Percentiles rank a stretch among this genome's conserved stretches.
Evolutionary conservation across 2,329 filamentous ascomycete genomes (phyloP).

Genomic region (Alternaria sp.): DNA sequence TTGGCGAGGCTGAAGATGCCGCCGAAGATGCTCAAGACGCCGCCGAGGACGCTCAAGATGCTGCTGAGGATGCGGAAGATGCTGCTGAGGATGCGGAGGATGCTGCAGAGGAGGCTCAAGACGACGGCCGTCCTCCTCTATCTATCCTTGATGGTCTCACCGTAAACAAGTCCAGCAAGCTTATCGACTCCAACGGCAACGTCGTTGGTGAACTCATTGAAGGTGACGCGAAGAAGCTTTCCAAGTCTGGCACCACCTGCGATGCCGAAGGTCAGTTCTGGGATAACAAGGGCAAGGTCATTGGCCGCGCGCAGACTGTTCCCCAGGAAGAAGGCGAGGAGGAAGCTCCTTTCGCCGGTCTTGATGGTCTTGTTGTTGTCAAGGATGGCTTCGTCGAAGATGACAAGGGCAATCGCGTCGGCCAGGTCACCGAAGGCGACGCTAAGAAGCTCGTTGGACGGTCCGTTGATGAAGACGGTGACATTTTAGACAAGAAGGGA

Average conservation of each 20-base stretch:
- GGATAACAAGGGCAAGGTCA: conserved; percentile 63
- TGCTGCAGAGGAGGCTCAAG: conserved; percentile 45
- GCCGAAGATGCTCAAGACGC: conserved; percentile 26
- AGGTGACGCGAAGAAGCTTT: conserved; percentile 63
- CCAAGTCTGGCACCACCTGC: conserved; percentile 56
- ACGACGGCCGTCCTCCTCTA: conserved; percentile 56
- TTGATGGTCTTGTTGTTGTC: conserved; percentile 60
- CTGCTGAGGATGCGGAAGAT: conserved; percentile 46
- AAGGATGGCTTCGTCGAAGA: conserved; percentile 61
- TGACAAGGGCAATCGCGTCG: conserved; percentile 61
- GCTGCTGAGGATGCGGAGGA: conserved; percentile 45
- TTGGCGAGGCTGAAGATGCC: conserved; percentile 42
- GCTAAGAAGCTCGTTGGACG: conserved; percentile 62
- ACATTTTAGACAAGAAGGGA: conserved; percentile 63
- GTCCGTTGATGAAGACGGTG: conserved; percentile 61
- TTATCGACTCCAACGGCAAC: conserved; percentile 57
- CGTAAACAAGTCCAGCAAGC: conserved; percentile 62
- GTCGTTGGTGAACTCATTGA: conserved; percentile 61
- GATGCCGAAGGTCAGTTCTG: conserved; percentile 62
- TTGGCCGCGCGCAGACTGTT: conserved; percentile 60
- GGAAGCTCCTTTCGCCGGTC: conserved; percentile 60
- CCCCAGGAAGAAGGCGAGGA: conserved; percentile 58
- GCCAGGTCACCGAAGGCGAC: conserved; percentile 60
- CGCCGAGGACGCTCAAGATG: conserved; percentile 43
- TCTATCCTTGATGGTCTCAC: conserved; percentile 60